Conservation (phyloP, 2,329 filamentous ascomycete genomes). For the Gnomoniopsis smithogilvyi region DNA sequence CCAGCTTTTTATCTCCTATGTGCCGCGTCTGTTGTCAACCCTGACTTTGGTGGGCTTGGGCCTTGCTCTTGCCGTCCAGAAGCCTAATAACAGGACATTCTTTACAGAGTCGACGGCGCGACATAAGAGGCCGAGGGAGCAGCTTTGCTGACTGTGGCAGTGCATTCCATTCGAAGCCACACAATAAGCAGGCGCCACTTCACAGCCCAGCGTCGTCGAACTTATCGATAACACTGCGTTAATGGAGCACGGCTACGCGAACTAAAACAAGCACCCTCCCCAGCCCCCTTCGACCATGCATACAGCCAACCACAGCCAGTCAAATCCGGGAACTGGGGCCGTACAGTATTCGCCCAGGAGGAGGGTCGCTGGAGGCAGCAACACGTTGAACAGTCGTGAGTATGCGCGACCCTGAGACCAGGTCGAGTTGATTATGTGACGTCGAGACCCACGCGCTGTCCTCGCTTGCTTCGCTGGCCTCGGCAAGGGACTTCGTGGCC, state of each 20-base stretch:
- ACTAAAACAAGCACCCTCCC: neutral
- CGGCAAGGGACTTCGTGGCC: neutral
- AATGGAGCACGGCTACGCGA: neutral
- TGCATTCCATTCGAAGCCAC: too few relatives aligned
- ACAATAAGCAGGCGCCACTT: too few relatives aligned
- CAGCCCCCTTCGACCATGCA: conserved; percentile 13
- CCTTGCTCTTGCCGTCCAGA: too few relatives aligned
- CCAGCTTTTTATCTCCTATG: too few relatives aligned
- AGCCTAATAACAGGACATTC: too few relatives aligned
- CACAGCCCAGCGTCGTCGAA: neutral
- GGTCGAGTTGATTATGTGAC: conserved; percentile 10
- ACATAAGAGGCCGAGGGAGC: too few relatives aligned
- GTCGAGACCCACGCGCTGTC: conserved; percentile 13
- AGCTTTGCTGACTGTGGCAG: neutral
- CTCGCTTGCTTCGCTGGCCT: conserved; percentile 12
- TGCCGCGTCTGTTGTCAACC: too few relatives aligned
- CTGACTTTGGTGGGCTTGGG: too few relatives aligned
- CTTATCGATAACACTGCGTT: conserved; percentile 11
- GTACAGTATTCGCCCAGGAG: neutral
- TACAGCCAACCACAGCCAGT: conserved; percentile 12
- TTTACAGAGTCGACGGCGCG: too few relatives aligned
- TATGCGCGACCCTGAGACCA: too few relatives aligned
- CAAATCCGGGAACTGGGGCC: conserved; percentile 5
- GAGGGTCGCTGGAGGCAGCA: neutral
- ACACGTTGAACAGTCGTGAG: conserved; percentile 1